Conservation (phyloP, 2,329 filamentous ascomycete species). For the Aspergillus sp. region DNA sequence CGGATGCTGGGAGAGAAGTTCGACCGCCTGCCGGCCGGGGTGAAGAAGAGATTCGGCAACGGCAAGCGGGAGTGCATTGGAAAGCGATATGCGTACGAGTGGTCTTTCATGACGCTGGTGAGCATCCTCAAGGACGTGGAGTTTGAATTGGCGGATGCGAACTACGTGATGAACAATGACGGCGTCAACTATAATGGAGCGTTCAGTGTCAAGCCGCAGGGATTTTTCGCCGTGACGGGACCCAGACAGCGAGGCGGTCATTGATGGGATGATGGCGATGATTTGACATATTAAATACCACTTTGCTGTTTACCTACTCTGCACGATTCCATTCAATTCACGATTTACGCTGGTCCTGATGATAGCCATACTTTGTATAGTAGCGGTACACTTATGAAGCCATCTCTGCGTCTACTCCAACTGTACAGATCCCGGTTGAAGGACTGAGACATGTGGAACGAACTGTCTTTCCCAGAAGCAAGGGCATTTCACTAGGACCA, state of each 20-base stretch:
- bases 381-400: too few relatives aligned
- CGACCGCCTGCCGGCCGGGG: slow-evolving; percentile 60
- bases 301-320: not conserved
- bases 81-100: slow-evolving; percentile 71
- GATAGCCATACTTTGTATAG: too few relatives aligned
- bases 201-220: slow-evolving; percentile 54
- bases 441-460: too few relatives aligned
- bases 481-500: too few relatives aligned
- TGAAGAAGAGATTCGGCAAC: slow-evolving; percentile 72
- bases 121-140: slow-evolving; percentile 70
- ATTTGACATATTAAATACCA: not conserved
- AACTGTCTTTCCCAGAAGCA: too few relatives aligned
- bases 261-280: not conserved
- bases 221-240: slow-evolving; percentile 32
- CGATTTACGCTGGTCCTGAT: not conserved
- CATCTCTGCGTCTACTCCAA: too few relatives aligned
- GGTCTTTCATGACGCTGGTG: slow-evolving; percentile 61
- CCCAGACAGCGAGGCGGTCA: slow-evolving; percentile 6
- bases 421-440: too few relatives aligned
- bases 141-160: slow-evolving; percentile 60
- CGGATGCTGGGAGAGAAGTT: slow-evolving; percentile 71
- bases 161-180: slow-evolving; percentile 33
- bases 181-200: slow-evolving; percentile 44
- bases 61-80: slow-evolving; percentile 71
- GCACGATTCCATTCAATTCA: not conserved